Evolutionary conservation across 2,329 filamentous ascomycete genomes (phyloP), one percentile per base, ranked within the genome.

Genomic region (Alternaria brassicicola): DNA sequence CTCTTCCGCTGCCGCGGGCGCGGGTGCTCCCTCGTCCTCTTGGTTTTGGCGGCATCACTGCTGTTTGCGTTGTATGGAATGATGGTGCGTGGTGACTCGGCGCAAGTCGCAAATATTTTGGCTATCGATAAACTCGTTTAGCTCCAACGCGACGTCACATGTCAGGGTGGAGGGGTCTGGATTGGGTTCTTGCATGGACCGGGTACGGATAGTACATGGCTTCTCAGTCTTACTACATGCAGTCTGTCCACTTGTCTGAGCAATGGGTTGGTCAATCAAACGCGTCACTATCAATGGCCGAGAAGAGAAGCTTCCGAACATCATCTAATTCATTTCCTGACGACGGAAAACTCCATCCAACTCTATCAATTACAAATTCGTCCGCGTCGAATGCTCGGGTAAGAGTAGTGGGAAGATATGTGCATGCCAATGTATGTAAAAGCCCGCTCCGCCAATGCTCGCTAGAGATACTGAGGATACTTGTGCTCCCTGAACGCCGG

Each of bases 391-490:
- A 61, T 41, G 38, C 36, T 49, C 52, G 25, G 43, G 52, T 56
- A 52, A 54, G 51, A 59, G 61, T 56, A 61, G 58, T 63, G 62
- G 51, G 57, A 64, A 65, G 63, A 64, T 67, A 67, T 59, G 62
- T 74, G 72, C 70, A 74, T 74, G 72, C 69, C 65, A 62, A 68
- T 67, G 66, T 65, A 58, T 66, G 63, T 67, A 52, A 64, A 71
- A 71, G 57, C 72, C 65, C 66, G 72, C 73, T 74, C 73, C 72
- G 63, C 69, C 72, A 67, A 77, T 77, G 75, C 75, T 76, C 74
- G 74, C 73, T 76, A 75, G 70, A 72, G 74, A 75, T 77, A 59
- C 66, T 59, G 66, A 57, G 66, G 54, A 70, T 67, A 65, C 55
- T 63, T 49, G 39, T 65, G 61, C 59, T 67, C 54, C 70, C 66